These are phyloP conservation scores for Abrus precatorius DNA, from an alignment of 306 rosid genomes.

Conservation along the genomic window DNA sequence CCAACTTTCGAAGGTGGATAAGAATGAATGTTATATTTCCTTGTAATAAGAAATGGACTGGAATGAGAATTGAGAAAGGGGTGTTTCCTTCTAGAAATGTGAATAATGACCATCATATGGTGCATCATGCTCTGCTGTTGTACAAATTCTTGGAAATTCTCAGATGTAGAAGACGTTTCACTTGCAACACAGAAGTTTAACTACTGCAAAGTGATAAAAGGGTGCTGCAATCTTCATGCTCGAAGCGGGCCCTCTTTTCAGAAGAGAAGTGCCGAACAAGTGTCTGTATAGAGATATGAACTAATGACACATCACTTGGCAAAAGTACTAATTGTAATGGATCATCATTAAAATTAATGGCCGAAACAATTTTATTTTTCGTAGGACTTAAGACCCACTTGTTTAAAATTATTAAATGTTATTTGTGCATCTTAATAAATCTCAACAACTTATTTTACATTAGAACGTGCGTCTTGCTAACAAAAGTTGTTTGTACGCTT, in stretches of 20 bases:
- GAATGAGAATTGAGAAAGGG: not conserved
- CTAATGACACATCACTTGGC: not conserved
- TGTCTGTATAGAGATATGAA: not conserved
- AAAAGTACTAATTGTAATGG: not conserved
- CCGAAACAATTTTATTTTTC: not conserved
- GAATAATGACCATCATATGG: not conserved
- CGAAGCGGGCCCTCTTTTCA: not conserved
- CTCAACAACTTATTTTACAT: no score
- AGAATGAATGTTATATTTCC: not conserved
- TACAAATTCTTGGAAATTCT: not conserved
- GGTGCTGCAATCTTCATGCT: not conserved
- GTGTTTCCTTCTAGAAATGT: not conserved
- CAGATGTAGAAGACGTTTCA: not conserved
- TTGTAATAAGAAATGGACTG: conserved; percentile 2
- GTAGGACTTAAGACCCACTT: not conserved
- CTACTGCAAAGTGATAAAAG: not conserved
- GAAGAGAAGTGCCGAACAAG: not conserved
- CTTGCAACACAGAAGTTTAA: not conserved
- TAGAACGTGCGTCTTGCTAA: no score
- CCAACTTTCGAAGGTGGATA: not conserved
- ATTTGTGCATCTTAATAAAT: no score
- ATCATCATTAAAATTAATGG: not conserved
- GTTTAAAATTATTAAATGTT: no score
- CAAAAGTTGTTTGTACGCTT: no score
- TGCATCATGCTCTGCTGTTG: not conserved